Base-by-base conservation (phyloP, 805 yeast species). In the Alloascoidea hylecoeti region DNA sequence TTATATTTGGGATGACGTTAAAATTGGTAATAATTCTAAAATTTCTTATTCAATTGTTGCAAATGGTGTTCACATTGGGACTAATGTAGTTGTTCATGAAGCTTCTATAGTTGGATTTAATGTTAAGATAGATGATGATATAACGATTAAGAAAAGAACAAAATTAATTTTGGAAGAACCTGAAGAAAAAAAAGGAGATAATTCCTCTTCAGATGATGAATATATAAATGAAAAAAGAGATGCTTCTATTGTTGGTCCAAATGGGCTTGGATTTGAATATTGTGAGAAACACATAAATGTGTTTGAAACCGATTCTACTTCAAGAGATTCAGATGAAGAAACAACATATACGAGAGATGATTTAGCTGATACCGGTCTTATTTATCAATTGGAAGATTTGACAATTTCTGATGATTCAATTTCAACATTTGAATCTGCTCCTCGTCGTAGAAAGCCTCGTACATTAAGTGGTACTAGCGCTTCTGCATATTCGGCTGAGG, bases 1-100 rank as follows among this genome's bases (percentile, higher is more conserved):
- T 15, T 88, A 82, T 52, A 70, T 92, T 35, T 89, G 96, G 95
- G 94, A 85, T 48, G 72, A 82, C 44, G 78, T 83, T 0, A 58
- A 61, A 2, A 75, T 92, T 44, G 83, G 70, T 39, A 89, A 85
- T 52, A 67, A 74, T 36, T 64, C 72, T 16, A 56, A 52, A 1
- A 57, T 89, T 12, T 63, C 64, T 36, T 72, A 75, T 47, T 66
- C 92, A 1, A 75, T 89, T 19, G 66, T 92, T 30, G 96, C 95
- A 3, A 64, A 72, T 17, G 56, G 66, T 45, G 78, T 80, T 1
- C 53, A 55, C 2, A 60, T 92, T 39, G 75, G 75, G 13, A 42
- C 60, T 3, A 63, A 66, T 42, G 75, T 73, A 12, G 52, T 47
- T 1, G 47, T 89, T 34, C 66, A 64, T 36, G 70, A 79, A n/a